A percentile compares a stretch with the other conserved stretches of the same genome.
These are phyloP conservation scores for Globisporangium recalcitrans DNA, from an alignment of 352 stramenopile genomes.

Conservation along the genomic window DNA sequence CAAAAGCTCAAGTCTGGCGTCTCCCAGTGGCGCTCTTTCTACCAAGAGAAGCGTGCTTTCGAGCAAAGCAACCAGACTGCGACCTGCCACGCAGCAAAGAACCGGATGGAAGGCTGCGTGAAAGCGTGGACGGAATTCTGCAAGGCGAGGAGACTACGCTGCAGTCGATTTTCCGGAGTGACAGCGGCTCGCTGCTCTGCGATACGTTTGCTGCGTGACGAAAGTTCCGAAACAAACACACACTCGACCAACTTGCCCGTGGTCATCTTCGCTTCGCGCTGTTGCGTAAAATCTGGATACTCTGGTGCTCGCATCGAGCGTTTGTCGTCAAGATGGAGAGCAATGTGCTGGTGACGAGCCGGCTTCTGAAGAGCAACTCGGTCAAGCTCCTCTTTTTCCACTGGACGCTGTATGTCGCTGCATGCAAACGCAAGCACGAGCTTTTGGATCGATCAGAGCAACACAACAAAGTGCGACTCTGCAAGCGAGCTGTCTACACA, in stretches of 20 bases:
- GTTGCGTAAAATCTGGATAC: conserved; percentile 19
- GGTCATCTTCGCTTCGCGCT: conserved; percentile 10
- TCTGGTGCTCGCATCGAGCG: conserved; percentile 16
- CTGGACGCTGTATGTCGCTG: conserved; percentile 23
- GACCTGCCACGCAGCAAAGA: background rate
- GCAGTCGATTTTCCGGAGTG: conserved; percentile 13
- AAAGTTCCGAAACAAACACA: conserved; percentile 11
- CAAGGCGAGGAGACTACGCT: conserved; percentile 4
- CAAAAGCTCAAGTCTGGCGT: conserved; percentile 10
- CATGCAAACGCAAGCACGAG: background rate
- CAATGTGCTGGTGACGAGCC: conserved; percentile 23
- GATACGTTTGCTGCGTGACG: conserved; percentile 13
- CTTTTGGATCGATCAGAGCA: conserved; percentile 1
- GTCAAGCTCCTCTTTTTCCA: conserved; percentile 18
- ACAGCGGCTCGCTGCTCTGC: conserved; percentile 8
- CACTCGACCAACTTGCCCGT: conserved; percentile 18
- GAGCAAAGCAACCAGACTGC: background rate
- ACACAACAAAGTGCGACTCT: background rate
- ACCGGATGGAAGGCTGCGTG: background rate
- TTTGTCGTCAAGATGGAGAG: conserved; percentile 25
- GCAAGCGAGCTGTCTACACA: background rate
- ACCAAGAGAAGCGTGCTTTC: background rate
- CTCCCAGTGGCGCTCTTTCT: background rate
- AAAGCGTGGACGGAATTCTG: conserved; percentile 3
- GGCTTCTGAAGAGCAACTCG: conserved; percentile 26